phyloP scores from a whole-genome alignment of 495 filamentous ascomycete genomes.

The Aeminium ludgeri region DNA sequence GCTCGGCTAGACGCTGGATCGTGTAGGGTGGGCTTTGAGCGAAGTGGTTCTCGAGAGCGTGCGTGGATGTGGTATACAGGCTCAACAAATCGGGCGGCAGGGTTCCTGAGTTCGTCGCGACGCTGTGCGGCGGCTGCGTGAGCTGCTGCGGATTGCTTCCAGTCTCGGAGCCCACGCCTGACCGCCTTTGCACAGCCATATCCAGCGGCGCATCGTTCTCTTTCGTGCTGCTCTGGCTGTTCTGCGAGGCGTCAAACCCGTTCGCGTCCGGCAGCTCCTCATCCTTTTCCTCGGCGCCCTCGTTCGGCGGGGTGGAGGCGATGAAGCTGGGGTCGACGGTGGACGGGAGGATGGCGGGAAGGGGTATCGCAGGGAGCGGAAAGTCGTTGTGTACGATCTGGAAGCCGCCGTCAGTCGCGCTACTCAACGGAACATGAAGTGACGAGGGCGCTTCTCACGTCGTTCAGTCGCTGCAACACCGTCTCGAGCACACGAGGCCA shows the following conservation, averaged over 20 bases:
- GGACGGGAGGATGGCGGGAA: slow-evolving; percentile 24
- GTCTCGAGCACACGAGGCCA: slow-evolving; percentile 24
- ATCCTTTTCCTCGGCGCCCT: background rate
- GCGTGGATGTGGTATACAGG: slow-evolving; percentile 48
- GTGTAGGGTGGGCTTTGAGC: slow-evolving; percentile 69
- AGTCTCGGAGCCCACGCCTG: slow-evolving; percentile 15
- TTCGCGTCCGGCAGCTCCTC: slow-evolving; percentile 6
- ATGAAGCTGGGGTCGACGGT: slow-evolving; percentile 20
- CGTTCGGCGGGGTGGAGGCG: slow-evolving; percentile 11
- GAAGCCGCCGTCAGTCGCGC: background rate
- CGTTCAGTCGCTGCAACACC: slow-evolving; percentile 20
- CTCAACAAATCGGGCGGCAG: slow-evolving; percentile 48
- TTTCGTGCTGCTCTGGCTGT: slow-evolving; percentile 22
- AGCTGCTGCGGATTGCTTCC: slow-evolving; percentile 24
- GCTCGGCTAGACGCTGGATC: slow-evolving; percentile 79
- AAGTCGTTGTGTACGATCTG: slow-evolving; percentile 25
- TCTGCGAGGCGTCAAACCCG: slow-evolving; percentile 5
- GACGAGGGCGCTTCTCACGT: slow-evolving; percentile 20
- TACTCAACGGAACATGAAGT: slow-evolving; percentile 17
- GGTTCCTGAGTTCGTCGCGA: slow-evolving; percentile 15
- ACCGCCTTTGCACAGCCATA: slow-evolving; percentile 20
- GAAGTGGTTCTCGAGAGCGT: slow-evolving; percentile 53
- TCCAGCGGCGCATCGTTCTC: slow-evolving; percentile 36
- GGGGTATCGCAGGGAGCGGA: slow-evolving; percentile 19
- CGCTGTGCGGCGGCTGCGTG: slow-evolving; percentile 13